phyloP scores from a whole-genome alignment of 75 land plant genomes.

The Pinus tabuliformis region DNA sequence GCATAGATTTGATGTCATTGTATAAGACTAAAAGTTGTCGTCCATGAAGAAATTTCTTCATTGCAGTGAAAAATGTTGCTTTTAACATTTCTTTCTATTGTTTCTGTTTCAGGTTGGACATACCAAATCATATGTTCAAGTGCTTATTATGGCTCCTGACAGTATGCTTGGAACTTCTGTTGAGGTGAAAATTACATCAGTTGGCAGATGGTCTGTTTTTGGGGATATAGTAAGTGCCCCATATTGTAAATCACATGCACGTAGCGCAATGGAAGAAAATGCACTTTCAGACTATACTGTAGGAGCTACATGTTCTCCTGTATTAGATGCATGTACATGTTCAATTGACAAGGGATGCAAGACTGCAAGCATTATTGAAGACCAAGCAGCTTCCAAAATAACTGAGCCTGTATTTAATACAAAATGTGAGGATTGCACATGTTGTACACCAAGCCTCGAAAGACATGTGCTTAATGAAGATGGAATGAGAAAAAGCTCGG shows the following conservation, averaged over 20 bases:
- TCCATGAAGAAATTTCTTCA: neutral
- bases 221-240: conserved; percentile 63
- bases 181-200: conserved; percentile 73
- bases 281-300: neutral
- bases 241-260: neutral
- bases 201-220: conserved; percentile 96
- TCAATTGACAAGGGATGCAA: conserved; percentile 10
- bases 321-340: conserved; percentile 24
- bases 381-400: neutral
- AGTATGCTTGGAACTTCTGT: conserved; percentile 66
- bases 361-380: neutral
- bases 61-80: neutral
- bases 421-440: neutral
- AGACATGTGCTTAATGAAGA: conserved; percentile 4
- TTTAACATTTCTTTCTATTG: neutral
- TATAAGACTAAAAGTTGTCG: neutral
- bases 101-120: conserved; percentile 76
- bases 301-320: conserved; percentile 25
- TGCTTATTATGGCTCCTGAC: conserved; percentile 61
- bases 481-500: neutral
- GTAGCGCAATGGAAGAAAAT: conserved; percentile 1
- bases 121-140: conserved; percentile 93
- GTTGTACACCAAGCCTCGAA: neutral
- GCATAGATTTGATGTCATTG: neutral
- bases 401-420: neutral